Base-by-base conservation (phyloP, 225 moss, liverwort and hornwort species). In the Asterella californica region DNA sequence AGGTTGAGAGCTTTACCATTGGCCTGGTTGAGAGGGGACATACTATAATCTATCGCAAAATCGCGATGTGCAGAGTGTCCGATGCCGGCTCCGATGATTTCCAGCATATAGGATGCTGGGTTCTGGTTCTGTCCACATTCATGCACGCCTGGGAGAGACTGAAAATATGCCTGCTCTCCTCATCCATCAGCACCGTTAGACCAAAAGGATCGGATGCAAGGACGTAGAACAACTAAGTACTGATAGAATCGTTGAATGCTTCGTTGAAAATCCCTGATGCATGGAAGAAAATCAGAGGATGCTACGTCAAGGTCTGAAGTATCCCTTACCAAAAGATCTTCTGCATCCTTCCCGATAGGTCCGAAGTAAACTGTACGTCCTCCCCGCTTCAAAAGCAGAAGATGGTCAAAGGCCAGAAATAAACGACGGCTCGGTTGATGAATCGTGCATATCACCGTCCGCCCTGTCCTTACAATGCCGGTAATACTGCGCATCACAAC, bases 11-110 rank as follows among this genome's bases (percentile, higher is more conserved):
- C 82, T 89, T 82, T 86, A 96, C 91, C 82, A 57, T 94, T 96
- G 59, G 19, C 82, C 34, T 88, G 89, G 60, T 88, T 89, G 71
- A 96, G 87, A 74, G 90, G 82, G 70, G 92, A 94, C 30, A 85
- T 86, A 30, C 83, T 83, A 79, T 96, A 96, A 80, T 94, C 96
- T 1, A 94, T 79, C 55, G 86, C 92, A 87, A 94, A 96, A 77
- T 96, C 90, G 4, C 92, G 82, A 38, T 88, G 81, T 30, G 94
- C 88, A 76, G 75, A 74, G 45, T 88, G 94, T 19, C 94, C 96
- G 60, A 94, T 96, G 19, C 94, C 94, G 70, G 94, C 96, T 83
- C 96, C 96, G 71, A 94, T 96, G 9, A 94, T 90, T 79, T 96
- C 96, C 24, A 96, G 81, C 88, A 93, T 88, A 72, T 92, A 96